These are phyloP conservation scores for Anisodus tanguticus DNA, from an alignment of 257 asterid species.

Conservation along the genomic window DNA sequence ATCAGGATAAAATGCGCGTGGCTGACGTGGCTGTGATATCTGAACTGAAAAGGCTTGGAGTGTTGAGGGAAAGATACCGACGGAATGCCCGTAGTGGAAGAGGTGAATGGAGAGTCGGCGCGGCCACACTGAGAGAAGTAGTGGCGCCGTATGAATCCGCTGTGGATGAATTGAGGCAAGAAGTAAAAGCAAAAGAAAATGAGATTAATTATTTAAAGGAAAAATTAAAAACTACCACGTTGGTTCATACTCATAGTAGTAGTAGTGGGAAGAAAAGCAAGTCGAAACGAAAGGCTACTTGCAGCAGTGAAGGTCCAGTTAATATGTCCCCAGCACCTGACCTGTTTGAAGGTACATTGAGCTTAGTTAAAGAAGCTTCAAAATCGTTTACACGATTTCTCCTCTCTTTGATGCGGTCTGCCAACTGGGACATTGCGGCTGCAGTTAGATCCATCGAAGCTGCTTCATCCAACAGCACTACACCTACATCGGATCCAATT, in stretches of 20 bases:
- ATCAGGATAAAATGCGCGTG: slow-evolving; percentile 81
- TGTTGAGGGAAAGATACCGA: slow-evolving; percentile 82
- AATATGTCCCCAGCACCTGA: slow-evolving; percentile 73
- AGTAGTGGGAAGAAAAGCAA: slow-evolving; percentile 60
- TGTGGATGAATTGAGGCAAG: slow-evolving; percentile 81
- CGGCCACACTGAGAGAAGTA: slow-evolving; percentile 80
- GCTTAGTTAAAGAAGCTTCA: slow-evolving; percentile 70
- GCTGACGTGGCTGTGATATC: slow-evolving; percentile 89
- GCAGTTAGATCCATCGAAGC: slow-evolving; percentile 95
- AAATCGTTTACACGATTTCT: slow-evolving; percentile 78
- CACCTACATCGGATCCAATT: slow-evolving; percentile 49
- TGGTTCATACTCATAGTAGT: slow-evolving; percentile 35
- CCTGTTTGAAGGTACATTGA: slow-evolving; percentile 71
- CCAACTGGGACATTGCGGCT: slow-evolving; percentile 91
- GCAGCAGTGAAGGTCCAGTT: slow-evolving; percentile 75
- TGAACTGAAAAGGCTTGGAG: slow-evolving; percentile 76
- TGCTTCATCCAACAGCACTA: slow-evolving; percentile 53
- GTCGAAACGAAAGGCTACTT: slow-evolving; percentile 74
- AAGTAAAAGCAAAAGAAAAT: slow-evolving; percentile 65
- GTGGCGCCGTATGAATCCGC: slow-evolving; percentile 98
- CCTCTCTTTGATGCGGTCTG: slow-evolving; percentile 91
- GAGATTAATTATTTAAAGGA: slow-evolving; percentile 73
- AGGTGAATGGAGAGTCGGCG: slow-evolving; percentile 61
- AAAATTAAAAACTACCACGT: slow-evolving; percentile 74
- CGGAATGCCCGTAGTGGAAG: slow-evolving; percentile 52